Base-by-base conservation (phyloP, 805 yeast genomes). In the Candida railenensis region DNA sequence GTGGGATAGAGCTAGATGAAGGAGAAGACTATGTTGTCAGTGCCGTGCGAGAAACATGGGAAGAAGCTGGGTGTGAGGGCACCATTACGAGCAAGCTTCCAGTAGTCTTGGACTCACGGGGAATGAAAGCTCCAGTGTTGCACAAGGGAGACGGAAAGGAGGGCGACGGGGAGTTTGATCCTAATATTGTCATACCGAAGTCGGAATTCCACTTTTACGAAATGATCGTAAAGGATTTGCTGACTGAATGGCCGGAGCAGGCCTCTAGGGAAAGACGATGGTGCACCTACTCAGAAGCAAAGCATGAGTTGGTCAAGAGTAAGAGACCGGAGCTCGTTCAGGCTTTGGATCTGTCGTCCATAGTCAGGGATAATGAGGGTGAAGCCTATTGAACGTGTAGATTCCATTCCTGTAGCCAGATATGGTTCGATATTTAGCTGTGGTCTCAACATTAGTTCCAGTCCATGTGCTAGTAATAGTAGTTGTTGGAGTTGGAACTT, bases 11-110 rank as follows among this genome's bases (percentile, higher is more conserved):
- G 65, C 61, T 62, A 22, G 99, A 94, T 63, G 99, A 89, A 64
- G 65, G 69, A 3, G 76, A 71, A 37, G 74, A 70, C 48, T 70
- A 53, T 44, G 63, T 61, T 5, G 61, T 67, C 3, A 69, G 87
- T 3, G 97, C 97, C 0, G 70, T 77, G 15, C 74, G 99, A 48
- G 99, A 94, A 61, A 88, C 96, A 0, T 94, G 99, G 99, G 99
- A 94, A 64, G 99, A 94, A 67, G 94, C 96, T 0, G 99, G 99
- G 0, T 87, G 87, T 20, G 78, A 77, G 32, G 96, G 97, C 5
- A 67, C 62, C 15, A 73, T 90, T 3, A 56, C 71, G 3, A 55
- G 59, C 36, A 73, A 74, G 48, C 67, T 92, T 37, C 95, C 92
- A 0, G 71, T 78, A 0, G 83, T 87, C 21, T 78, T 77, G 40